Base-by-base conservation (phyloP, 1,284 basidiomycete genomes). In the Puccinia coronata region DNA sequence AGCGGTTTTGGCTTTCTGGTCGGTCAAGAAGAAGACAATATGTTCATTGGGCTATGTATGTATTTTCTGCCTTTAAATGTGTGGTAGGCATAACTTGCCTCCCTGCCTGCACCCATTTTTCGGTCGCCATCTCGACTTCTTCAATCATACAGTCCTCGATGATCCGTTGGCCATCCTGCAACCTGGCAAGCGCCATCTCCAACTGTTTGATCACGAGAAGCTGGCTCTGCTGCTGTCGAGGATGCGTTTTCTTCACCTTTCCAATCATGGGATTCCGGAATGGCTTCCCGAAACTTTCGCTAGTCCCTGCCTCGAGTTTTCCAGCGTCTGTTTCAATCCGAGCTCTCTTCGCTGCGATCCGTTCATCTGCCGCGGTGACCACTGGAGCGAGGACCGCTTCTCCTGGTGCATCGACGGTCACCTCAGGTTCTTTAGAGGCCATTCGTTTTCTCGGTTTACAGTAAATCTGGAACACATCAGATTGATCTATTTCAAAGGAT, bases 11-110 rank as follows among this genome's bases (percentile, higher is more conserved):
- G 39, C 28, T 63, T 39, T 6, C 6, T 63, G 59, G 34, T 39
- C 39, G 18, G n/a, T 6, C 34, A 39, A 18, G 34, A n/a, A 36
- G 14, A n/a, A n/a, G n/a, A n/a, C n/a, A n/a, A n/a, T n/a, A n/a
- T n/a, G n/a, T n/a, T n/a, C n/a, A n/a, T n/a, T n/a, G n/a, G n/a
- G n/a, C n/a, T n/a, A n/a, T n/a, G n/a, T n/a, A n/a, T n/a, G n/a
- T n/a, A n/a, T n/a, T n/a, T n/a, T n/a, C n/a, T n/a, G n/a, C n/a
- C n/a, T 31, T 59, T 14, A 59, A n/a, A 53, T n/a, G 34, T 59
- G 9, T 59, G 57, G n/a, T n/a, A n/a, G n/a, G n/a, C n/a, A n/a
- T n/a, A 11, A 67, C 49, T 73, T 73, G 34, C 70, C 70, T 73
- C 23, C 70, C 70, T 4, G 49, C n/a, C 25, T 73, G 49, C 11